Percentiles rank a stretch among this genome's conserved stretches.
These are phyloP conservation scores for Chloranthus sessilifolius DNA, from an alignment of 164 flowering plant species.

Conservation along the genomic window DNA sequence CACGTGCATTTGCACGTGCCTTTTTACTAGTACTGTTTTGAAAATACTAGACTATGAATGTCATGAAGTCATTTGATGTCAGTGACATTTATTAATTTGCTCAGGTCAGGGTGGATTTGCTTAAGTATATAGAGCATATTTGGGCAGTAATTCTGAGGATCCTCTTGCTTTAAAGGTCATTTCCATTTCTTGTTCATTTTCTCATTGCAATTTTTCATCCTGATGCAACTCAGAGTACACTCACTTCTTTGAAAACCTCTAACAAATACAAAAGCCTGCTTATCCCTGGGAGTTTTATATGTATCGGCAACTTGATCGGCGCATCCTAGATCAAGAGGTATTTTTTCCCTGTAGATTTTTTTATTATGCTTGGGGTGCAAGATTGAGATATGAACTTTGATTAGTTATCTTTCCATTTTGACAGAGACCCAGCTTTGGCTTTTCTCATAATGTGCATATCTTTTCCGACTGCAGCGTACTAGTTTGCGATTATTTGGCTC, in stretches of 20 bases:
- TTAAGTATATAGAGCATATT: slow-evolving; percentile 76
- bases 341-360: slow-evolving; percentile 14
- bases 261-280: slow-evolving; percentile 90
- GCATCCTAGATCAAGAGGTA: slow-evolving; percentile 60
- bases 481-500: slow-evolving; percentile 60
- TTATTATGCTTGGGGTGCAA: not conserved
- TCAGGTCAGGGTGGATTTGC: slow-evolving; percentile 95
- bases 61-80: too few species aligned
- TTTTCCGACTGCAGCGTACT: slow-evolving; percentile 85
- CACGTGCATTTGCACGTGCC: too few species aligned
- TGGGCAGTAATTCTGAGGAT: slow-evolving; percentile 61
- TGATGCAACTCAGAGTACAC: slow-evolving; percentile 1
- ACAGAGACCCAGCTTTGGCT: slow-evolving; percentile 84
- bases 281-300: slow-evolving; percentile 98
- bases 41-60: too few species aligned
- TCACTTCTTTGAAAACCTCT: slow-evolving; percentile 1
- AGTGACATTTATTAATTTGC: too few species aligned
- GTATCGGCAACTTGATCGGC: slow-evolving; percentile 84
- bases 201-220: too few species aligned
- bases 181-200: not conserved
- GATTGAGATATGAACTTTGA: slow-evolving; percentile 1
- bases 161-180: slow-evolving; percentile 87
- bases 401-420: slow-evolving; percentile 12
- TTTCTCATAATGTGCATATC: slow-evolving; percentile 68
- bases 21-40: too few species aligned